Base-by-base conservation (phyloP, 257 asterid species). In the Gardenia jasminoides region DNA sequence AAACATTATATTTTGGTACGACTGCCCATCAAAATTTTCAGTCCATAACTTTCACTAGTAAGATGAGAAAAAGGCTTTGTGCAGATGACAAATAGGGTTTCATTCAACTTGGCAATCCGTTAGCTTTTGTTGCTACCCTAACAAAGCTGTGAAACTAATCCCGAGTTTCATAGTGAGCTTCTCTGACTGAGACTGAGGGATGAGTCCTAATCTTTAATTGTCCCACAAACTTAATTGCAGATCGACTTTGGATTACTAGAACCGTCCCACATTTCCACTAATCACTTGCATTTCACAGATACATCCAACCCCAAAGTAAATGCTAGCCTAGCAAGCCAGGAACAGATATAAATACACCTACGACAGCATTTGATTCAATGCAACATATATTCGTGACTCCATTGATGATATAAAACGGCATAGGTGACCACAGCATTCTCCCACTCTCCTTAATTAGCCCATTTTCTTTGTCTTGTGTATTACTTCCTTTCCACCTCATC, bases 311-410 rank as follows among this genome's bases (percentile, higher is more conserved):
- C 12, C 46, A 78, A 6, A 75, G 5, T 76, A 20, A 28, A 62
- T 41, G 69, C 74, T 19, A 59, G 47, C n/a, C n/a, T n/a, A n/a
- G n/a, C n/a, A n/a, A n/a, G n/a, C 10, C 46, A 59, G 33, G 58
- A 56, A 76, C 75, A 33, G 62, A 33, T 24, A 56, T 52, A 65
- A 58, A 79, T 59, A n/a, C 78, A 9, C 20, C 36, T 50, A 44
- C 76, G 39, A 47, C 24, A 59, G 52, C 66, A 80, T 52, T 50
- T 24, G 16, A 65, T 74, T 52, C 70, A 28, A 33, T 66, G 76
- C 79, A 67, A 65, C 78, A 39, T 64, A 43, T 10, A 44, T 80
- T 80, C 80, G 83, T 80, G 83, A 80, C 70, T 67, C 39, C 76
- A 80, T 80, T 76, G 78, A 79, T 79, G 62, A 70, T 39, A 68